Evolutionary conservation across 768 basidiomycete genomes (phyloP).

Genomic region (Lactifluus subvellereus): DNA sequence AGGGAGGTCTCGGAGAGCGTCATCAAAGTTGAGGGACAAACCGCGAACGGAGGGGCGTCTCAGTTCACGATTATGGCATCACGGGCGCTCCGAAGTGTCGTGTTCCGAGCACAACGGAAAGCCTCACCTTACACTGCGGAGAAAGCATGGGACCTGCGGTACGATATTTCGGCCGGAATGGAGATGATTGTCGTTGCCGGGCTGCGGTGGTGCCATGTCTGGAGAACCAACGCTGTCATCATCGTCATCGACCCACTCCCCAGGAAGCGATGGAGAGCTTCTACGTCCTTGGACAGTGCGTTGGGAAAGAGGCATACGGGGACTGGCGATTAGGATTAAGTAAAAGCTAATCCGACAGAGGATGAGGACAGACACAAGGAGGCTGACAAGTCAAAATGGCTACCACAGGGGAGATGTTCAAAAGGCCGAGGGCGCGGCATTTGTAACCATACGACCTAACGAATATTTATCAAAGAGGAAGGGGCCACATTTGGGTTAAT

Average conservation of each 20-base stretch:
- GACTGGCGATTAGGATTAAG: neutral
- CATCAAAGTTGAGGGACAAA: too few species aligned
- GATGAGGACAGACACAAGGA: neutral
- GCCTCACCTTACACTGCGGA: too few species aligned
- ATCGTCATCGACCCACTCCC: neutral
- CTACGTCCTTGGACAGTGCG: too few species aligned
- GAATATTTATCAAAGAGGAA: neutral
- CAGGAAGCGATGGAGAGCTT: neutral
- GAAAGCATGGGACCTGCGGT: neutral
- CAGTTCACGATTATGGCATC: too few species aligned
- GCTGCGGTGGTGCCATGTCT: neutral
- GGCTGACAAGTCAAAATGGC: too few species aligned
- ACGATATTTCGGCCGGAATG: neutral
- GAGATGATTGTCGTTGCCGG: neutral
- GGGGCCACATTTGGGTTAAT: neutral
- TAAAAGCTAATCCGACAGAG: neutral
- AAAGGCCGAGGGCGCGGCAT: neutral
- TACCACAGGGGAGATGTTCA: neutral
- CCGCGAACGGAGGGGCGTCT: too few species aligned
- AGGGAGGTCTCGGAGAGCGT: too few species aligned
- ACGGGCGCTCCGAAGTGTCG: too few species aligned
- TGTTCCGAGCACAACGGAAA: too few species aligned
- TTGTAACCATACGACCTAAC: neutral
- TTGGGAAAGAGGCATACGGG: too few species aligned
- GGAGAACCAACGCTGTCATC: neutral